phyloP scores from a whole-genome alignment of 805 yeast species.

The Suhomyces prunicola region DNA sequence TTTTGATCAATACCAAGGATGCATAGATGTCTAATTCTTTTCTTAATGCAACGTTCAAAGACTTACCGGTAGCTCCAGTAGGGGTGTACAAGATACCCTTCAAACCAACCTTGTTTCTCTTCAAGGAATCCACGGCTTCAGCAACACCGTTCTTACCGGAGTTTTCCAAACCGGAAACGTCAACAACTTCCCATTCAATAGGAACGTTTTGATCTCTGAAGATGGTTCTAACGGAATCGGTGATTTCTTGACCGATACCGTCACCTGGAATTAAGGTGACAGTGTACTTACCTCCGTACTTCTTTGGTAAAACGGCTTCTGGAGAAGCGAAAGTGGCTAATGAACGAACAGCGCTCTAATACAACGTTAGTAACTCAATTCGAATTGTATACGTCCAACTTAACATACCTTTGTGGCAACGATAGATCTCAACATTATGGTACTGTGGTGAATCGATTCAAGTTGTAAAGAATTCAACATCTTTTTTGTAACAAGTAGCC shows the following conservation, averaged over 20 bases:
- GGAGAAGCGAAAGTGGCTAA: constrained; percentile 60
- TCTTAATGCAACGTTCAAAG: constrained; percentile 94
- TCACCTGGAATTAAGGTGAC: constrained; percentile 97
- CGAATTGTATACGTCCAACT: not conserved
- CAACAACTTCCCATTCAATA: constrained; percentile 78
- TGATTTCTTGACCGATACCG: constrained; percentile 95
- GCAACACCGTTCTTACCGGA: constrained; percentile 63
- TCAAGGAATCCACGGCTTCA: constrained; percentile 85
- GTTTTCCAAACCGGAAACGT: constrained; percentile 46
- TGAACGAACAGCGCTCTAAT: constrained; percentile 34
- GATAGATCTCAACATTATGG: constrained; percentile 19
- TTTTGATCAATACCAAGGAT: constrained; percentile 88
- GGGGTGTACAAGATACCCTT: constrained; percentile 96
- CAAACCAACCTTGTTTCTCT: constrained; percentile 95
- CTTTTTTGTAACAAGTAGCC: constrained; percentile 4
- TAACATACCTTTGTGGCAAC: constrained; percentile 20
- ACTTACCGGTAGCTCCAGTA: constrained; percentile 69
- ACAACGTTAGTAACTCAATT: constrained; percentile 22
- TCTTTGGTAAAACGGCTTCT: constrained; percentile 72
- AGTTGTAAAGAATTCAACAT: constrained; percentile 1
- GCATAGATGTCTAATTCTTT: constrained; percentile 96
- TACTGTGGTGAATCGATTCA: not conserved
- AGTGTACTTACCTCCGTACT: constrained; percentile 91
- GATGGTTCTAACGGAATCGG: constrained; percentile 88
- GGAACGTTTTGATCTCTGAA: constrained; percentile 87